phyloP scores from a whole-genome alignment of 495 filamentous ascomycete species.

The Penicillium maclennaniae region DNA sequence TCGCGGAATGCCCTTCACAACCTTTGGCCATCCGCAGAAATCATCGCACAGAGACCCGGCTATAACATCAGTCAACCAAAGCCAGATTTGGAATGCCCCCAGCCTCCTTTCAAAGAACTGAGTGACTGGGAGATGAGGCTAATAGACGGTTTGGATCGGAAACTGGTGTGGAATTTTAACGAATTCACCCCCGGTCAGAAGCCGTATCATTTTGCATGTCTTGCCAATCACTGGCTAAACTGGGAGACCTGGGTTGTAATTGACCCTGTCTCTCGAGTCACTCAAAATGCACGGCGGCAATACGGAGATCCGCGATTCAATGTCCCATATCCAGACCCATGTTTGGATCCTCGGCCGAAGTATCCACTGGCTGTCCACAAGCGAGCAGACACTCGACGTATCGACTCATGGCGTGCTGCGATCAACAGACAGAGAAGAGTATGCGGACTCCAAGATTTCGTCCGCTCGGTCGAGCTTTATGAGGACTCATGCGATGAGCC shows the following conservation, averaged over 20 bases:
- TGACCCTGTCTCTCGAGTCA: slow-evolving; percentile 37
- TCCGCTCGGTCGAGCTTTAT: slow-evolving; percentile 29
- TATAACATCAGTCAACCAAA: background rate
- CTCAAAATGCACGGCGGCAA: slow-evolving; percentile 28
- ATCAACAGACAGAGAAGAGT: slow-evolving; percentile 33
- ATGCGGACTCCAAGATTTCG: slow-evolving; percentile 22
- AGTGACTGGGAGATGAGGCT: slow-evolving; percentile 38
- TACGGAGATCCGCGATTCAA: slow-evolving; percentile 40
- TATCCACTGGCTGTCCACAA: slow-evolving; percentile 20
- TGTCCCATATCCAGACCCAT: slow-evolving; percentile 26
- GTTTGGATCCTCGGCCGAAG: slow-evolving; percentile 21
- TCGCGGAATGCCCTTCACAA: background rate
- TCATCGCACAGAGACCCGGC: background rate
- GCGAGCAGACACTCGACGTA: slow-evolving; percentile 23
- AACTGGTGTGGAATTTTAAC: slow-evolving; percentile 36
- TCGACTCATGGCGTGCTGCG: slow-evolving; percentile 40
- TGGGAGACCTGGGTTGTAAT: slow-evolving; percentile 39
- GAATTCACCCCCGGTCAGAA: slow-evolving; percentile 40
- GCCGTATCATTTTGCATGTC: slow-evolving; percentile 40
- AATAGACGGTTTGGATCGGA: slow-evolving; percentile 35
- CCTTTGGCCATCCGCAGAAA: background rate
- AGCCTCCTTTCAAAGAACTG: slow-evolving; percentile 7
- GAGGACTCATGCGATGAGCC: slow-evolving; percentile 40
- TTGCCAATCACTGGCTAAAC: slow-evolving; percentile 46
- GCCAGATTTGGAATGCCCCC: background rate